These are phyloP conservation scores for Colletotrichum spaethianum DNA, from an alignment of 2,329 filamentous ascomycete species.

Conservation along the genomic window DNA sequence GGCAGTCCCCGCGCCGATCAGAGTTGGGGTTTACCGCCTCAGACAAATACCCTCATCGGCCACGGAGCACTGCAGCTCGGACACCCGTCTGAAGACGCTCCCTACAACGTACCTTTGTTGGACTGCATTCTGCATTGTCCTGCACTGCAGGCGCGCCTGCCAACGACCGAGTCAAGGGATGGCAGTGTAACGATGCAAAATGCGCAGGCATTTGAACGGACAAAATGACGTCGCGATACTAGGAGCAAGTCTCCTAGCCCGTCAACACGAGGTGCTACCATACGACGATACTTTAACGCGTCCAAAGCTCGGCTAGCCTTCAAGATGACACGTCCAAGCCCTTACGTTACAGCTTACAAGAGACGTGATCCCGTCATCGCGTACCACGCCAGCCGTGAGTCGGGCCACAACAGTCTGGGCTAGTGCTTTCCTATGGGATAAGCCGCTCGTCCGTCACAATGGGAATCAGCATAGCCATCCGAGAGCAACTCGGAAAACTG, in stretches of 20 bases:
- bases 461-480: neutral
- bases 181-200: slow-evolving; percentile 5
- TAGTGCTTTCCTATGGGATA: neutral
- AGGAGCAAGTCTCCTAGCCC: no score
- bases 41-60: slow-evolving; percentile 18
- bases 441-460: neutral
- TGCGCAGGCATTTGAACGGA: neutral
- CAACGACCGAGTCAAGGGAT: slow-evolving; percentile 20
- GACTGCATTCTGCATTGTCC: slow-evolving; percentile 22
- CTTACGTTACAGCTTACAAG: neutral
- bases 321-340: neutral
- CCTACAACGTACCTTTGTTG: slow-evolving; percentile 10
- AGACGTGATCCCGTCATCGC: slow-evolving; percentile 22
- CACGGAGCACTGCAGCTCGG: neutral
- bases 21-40: slow-evolving; percentile 2
- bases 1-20: slow-evolving; percentile 29
- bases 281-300: neutral
- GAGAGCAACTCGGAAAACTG: neutral
- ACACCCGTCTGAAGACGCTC: slow-evolving; percentile 21
- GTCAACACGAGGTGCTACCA: no score
- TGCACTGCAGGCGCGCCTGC: slow-evolving; percentile 6
- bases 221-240: slow-evolving; percentile 33
- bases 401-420: neutral
- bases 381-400: neutral
- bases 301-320: neutral